Evolutionary conservation across 805 yeast genomes (phyloP).

Genomic region (Sporopachydermia quercuum): DNA sequence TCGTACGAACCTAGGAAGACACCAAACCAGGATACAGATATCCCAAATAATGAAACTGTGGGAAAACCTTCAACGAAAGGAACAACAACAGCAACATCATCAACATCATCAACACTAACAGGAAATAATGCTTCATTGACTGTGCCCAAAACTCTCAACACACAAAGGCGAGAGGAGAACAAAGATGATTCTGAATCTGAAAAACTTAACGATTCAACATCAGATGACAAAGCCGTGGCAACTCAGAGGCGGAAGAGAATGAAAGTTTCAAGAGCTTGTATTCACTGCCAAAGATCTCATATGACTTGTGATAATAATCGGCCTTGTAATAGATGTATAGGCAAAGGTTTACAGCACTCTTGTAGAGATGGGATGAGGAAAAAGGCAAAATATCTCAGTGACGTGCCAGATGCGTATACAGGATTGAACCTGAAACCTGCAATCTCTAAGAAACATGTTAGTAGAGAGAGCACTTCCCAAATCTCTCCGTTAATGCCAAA

Average conservation of each 20-base stretch:
- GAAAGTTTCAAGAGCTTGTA: slow-evolving; percentile 79
- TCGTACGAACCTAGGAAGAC: too few species aligned
- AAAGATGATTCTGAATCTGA: too few species aligned
- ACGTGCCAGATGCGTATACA: slow-evolving; percentile 26
- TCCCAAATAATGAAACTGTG: too few species aligned
- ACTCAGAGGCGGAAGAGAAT: slow-evolving; percentile 22
- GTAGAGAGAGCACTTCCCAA: too few species aligned
- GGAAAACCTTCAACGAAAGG: too few species aligned
- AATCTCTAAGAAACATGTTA: neutral
- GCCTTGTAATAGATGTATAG: slow-evolving; percentile 70
- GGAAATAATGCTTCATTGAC: too few species aligned
- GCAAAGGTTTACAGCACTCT: slow-evolving; percentile 46
- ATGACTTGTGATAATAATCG: slow-evolving; percentile 77
- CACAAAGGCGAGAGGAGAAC: too few species aligned
- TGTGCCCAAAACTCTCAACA: too few species aligned
- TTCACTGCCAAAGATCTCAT: slow-evolving; percentile 82
- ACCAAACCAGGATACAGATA: too few species aligned
- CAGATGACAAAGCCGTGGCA: neutral
- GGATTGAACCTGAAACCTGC: neutral
- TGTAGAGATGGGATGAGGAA: slow-evolving; percentile 89
- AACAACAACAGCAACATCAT: too few species aligned
- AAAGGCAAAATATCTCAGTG: slow-evolving; percentile 65
- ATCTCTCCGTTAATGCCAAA: slow-evolving; percentile 1
- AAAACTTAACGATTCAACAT: neutral
- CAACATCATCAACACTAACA: too few species aligned